Base-by-base conservation (phyloP, 2,329 filamentous ascomycete species). In the Claviceps sp. region DNA sequence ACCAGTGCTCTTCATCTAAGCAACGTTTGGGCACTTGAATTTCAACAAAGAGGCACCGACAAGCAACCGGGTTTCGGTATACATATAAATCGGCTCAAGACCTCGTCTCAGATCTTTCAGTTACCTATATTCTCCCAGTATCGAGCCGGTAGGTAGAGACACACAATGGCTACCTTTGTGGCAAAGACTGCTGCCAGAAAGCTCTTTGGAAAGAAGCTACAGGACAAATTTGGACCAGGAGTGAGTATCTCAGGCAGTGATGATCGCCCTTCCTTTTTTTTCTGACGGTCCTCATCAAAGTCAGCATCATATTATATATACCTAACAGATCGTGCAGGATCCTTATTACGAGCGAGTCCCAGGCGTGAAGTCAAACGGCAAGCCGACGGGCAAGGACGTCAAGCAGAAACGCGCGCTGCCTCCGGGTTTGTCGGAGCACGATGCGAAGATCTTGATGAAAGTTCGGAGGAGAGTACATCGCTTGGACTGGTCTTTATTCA, bases 301-400 rank as follows among this genome's bases (percentile, higher is more conserved):
- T 6, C 5, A 16, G 43, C 5, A n/a, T 37, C 14, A 5, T 13
- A n/a, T n/a, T n/a, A n/a, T n/a, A n/a, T n/a, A 30, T 45, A 10
- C 40, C 68, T 64, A 39, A 65, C 66, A 50, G 54, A 56, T 55
- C 44, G 30, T 19, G 39, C 53, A 96, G 87, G 90, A 97, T 64
- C 89, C 90, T 5, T 95, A 89, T 71, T 95, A 90, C 61, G 88
- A 95, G 66, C 76, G 82, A 59, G 82, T 95, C 39, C 82, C 84
- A 22, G 84, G 90, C 43, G 87, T 85, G 8, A 78, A 81, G 56
- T 73, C 86, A 43, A 71, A 81, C 57, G 81, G 82, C 54, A 79
- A 74, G 51, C 81, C 82, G 26, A 77, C 66, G 3, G 82, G 80
- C 61, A 94, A 89, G 65, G 75, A 77, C 53, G 91, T 89, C 73